A percentile compares a stretch with the other conserved stretches of the same genome.
Evolutionary conservation across 331 rosid species (phyloP).

Genomic region (Rosa hybrid): DNA sequence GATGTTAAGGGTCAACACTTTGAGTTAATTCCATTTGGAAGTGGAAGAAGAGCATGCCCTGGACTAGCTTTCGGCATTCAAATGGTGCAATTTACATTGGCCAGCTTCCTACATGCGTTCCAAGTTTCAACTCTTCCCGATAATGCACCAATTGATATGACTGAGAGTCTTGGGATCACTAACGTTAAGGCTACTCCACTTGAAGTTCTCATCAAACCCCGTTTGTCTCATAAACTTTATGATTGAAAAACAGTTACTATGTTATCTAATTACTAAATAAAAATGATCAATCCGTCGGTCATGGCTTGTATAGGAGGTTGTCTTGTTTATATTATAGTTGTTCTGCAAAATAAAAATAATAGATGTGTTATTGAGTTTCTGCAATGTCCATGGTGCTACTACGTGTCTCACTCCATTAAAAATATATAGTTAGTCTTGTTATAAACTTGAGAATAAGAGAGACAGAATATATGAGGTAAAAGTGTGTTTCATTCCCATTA

Average conservation of each 20-base stretch:
- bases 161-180: constrained; percentile 8
- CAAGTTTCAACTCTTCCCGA: background rate
- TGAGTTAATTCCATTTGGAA: constrained; percentile 28
- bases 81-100: constrained; percentile 15
- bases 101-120: constrained; percentile 24
- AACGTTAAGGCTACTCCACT: constrained; percentile 10
- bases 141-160: constrained; percentile 21
- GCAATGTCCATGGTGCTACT: too few relatives aligned
- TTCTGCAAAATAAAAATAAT: too few relatives aligned
- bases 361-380: too few relatives aligned
- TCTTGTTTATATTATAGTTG: too few relatives aligned
- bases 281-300: too few relatives aligned
- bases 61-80: constrained; percentile 11
- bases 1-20: constrained; percentile 26
- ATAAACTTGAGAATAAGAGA: too few relatives aligned
- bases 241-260: too few relatives aligned
- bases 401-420: too few relatives aligned
- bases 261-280: too few relatives aligned
- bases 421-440: too few relatives aligned
- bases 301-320: background rate
- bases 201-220: background rate
- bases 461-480: too few relatives aligned
- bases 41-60: constrained; percentile 31
- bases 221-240: background rate
- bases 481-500: too few relatives aligned